Conservation (phyloP, 345 rosid species). For the Clarkia xantiana region DNA sequence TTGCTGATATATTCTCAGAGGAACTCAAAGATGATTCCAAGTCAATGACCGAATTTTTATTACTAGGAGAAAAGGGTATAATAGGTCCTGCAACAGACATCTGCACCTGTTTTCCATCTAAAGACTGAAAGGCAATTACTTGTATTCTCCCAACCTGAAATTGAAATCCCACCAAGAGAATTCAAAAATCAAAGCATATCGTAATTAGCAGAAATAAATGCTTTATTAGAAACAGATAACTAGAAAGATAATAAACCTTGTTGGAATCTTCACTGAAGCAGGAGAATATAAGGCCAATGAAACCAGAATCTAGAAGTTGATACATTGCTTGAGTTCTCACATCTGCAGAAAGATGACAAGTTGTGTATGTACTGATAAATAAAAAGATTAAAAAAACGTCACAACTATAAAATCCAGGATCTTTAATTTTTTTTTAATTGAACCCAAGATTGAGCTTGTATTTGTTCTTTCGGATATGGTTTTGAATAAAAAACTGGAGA, state of each 20-base stretch:
- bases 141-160: conserved; percentile 91
- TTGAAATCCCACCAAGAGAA: not conserved
- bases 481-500: too few species aligned
- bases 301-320: conserved; percentile 93
- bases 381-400: too few species aligned
- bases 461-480: not conserved
- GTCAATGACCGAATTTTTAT: conserved; percentile 45
- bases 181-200: not conserved
- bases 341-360: conserved; percentile 55
- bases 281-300: conserved; percentile 87
- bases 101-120: conserved; percentile 61
- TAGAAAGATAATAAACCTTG: conserved; percentile 37
- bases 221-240: not conserved
- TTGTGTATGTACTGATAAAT: too few species aligned
- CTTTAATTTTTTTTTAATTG: too few species aligned
- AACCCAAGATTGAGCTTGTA: not conserved
- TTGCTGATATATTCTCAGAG: conserved; percentile 30
- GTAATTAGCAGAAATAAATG: conserved; percentile 5
- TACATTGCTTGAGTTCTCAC: conserved; percentile 98
- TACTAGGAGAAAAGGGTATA: conserved; percentile 30
- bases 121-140: conserved; percentile 93
- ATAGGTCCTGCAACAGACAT: conserved; percentile 18
- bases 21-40: conserved; percentile 70
- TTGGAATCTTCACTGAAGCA: conserved; percentile 84
- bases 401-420: too few species aligned